These are phyloP conservation scores for Suhomyces atakaporum DNA, from an alignment of 1,139 yeast genomes.

Conservation along the genomic window DNA sequence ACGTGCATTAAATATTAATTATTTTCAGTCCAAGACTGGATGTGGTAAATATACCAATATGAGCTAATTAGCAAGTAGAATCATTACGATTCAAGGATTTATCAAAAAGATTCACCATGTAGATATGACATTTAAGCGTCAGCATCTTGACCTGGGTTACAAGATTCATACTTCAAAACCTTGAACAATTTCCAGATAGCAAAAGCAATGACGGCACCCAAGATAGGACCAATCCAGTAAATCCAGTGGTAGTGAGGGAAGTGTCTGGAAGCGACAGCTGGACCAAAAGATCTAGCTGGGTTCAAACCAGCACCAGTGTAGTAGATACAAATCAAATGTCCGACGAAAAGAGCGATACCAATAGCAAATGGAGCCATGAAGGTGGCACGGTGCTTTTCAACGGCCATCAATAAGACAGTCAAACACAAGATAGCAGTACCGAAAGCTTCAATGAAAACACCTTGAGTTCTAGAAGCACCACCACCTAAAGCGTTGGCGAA, in stretches of 20 bases:
- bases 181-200: constrained; percentile 69
- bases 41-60: too few species aligned
- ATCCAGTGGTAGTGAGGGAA: constrained; percentile 91
- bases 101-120: too few species aligned
- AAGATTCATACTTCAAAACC: constrained; percentile 66
- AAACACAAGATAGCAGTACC: constrained; percentile 73
- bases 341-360: constrained; percentile 80
- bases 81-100: too few species aligned
- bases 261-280: constrained; percentile 66
- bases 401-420: constrained; percentile 82
- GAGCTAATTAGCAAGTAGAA: too few species aligned
- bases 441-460: constrained; percentile 80
- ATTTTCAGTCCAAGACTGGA: neutral
- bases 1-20: constrained; percentile 6
- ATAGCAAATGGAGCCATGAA: constrained; percentile 81
- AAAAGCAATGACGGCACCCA: constrained; percentile 69
- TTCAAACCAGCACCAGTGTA: constrained; percentile 91
- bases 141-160: constrained; percentile 71
- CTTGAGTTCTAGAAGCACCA: constrained; percentile 72
- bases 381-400: constrained; percentile 77
- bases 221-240: constrained; percentile 84
- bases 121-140: constrained; percentile 15
- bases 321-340: constrained; percentile 79
- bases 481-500: constrained; percentile 76
- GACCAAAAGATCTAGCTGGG: constrained; percentile 91